Evolutionary conservation across 2,329 filamentous ascomycete genomes (phyloP).

Genomic region (Dactylellina haptotyla): DNA sequence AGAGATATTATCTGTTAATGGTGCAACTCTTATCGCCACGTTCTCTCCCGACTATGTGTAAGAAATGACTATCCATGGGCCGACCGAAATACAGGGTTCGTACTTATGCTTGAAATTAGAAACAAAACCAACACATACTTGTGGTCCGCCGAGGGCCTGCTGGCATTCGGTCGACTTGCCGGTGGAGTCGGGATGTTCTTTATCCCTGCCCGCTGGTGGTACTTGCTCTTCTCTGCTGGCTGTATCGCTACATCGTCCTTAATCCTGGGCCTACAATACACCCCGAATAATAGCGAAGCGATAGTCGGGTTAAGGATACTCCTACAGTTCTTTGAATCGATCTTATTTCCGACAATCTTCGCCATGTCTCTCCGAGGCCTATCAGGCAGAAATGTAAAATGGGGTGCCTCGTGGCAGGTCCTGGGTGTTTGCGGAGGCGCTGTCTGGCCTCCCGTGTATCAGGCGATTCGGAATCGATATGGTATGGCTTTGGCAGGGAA

Average conservation of each 20-base stretch:
- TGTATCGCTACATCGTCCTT: conserved; percentile 70
- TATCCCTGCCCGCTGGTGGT: conserved; percentile 74
- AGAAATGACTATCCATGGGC: too few species aligned
- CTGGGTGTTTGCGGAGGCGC: conserved; percentile 78
- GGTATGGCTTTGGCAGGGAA: conserved; percentile 6
- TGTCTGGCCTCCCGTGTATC: conserved; percentile 68
- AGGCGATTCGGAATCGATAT: conserved; percentile 42
- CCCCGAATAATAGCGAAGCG: conserved; percentile 65
- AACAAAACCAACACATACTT: conserved; percentile 68
- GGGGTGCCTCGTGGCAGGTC: conserved; percentile 77
- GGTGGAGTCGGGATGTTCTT: conserved; percentile 75
- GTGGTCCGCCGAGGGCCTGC: conserved; percentile 77
- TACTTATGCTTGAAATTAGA: conserved; percentile 56
- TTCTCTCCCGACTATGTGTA: conserved; percentile 64
- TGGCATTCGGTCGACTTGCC: conserved; percentile 76
- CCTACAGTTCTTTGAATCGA: conserved; percentile 82
- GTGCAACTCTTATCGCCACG: conserved; percentile 68
- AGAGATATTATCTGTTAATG: conserved; percentile 58
- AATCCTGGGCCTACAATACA: conserved; percentile 46
- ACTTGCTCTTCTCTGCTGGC: conserved; percentile 73
- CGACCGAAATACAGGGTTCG: too few species aligned
- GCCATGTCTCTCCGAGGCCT: conserved; percentile 80
- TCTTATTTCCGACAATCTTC: conserved; percentile 84
- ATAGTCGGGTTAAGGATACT: conserved; percentile 71
- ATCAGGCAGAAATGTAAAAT: conserved; percentile 76